Evolutionary conservation across 371 early-diverging fungal species (phyloP).

Genomic region (Rhizopus sp.): DNA sequence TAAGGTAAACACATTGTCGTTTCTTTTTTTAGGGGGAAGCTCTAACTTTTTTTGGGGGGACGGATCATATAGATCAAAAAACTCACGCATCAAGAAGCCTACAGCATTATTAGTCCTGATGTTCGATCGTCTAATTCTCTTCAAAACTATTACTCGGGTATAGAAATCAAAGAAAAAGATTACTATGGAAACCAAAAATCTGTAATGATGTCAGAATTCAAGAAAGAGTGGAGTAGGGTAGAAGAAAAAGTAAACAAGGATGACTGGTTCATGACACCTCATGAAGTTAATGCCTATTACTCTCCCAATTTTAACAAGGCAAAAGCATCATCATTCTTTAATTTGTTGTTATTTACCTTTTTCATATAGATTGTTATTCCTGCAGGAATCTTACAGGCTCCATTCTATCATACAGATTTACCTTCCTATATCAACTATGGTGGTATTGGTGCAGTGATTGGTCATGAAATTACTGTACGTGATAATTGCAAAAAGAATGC

Average conservation of each 20-base stretch:
- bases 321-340: constrained; percentile 1
- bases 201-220: constrained; percentile 21
- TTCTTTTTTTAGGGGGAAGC: background rate
- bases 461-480: constrained; percentile 64
- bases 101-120: constrained; percentile 50
- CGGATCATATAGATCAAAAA: constrained; percentile 20
- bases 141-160: constrained; percentile 39
- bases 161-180: constrained; percentile 27
- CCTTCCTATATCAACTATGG: constrained; percentile 64
- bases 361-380: constrained; percentile 53
- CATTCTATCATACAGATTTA: constrained; percentile 41
- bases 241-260: constrained; percentile 48
- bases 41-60: background rate
- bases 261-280: constrained; percentile 59
- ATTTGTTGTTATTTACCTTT: background rate
- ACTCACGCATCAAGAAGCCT: constrained; percentile 52
- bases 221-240: constrained; percentile 27
- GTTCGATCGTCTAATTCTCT: constrained; percentile 46
- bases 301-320: constrained; percentile 48
- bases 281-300: constrained; percentile 67
- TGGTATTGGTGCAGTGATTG: constrained; percentile 60
- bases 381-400: constrained; percentile 59
- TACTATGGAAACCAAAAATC: constrained; percentile 51
- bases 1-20: constrained; percentile 34
- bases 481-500: background rate